These are phyloP conservation scores for Coemansia sp. DNA, from an alignment of 192 early-diverging fungal species.

Conservation along the genomic window DNA sequence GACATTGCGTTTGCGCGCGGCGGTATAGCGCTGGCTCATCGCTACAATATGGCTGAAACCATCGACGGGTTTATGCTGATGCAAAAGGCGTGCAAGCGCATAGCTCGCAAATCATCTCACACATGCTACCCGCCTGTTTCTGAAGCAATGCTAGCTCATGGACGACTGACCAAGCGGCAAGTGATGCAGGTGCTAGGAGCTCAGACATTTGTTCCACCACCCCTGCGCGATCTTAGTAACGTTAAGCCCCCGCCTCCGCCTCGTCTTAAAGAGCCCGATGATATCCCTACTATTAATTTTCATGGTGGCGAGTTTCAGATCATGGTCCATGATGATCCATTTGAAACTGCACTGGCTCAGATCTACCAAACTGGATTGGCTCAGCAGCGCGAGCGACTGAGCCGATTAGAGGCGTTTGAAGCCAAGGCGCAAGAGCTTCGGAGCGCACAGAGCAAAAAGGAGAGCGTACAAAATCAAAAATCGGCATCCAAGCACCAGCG, in stretches of 20 bases:
- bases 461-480: background rate
- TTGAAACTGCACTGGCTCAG: slow-evolving; percentile 52
- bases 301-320: slow-evolving; percentile 41
- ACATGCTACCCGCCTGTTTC: slow-evolving; percentile 36
- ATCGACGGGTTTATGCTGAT: slow-evolving; percentile 50
- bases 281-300: slow-evolving; percentile 47
- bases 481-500: no score
- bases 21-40: slow-evolving; percentile 39
- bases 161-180: slow-evolving; percentile 22
- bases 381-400: slow-evolving; percentile 54
- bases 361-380: slow-evolving; percentile 51
- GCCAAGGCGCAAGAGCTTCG: slow-evolving; percentile 43
- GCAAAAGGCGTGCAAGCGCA: slow-evolving; percentile 53
- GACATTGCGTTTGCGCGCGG: slow-evolving; percentile 48
- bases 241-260: slow-evolving; percentile 26
- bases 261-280: slow-evolving; percentile 32
- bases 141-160: slow-evolving; percentile 13
- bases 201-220: slow-evolving; percentile 36
- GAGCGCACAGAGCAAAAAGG: background rate
- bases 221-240: slow-evolving; percentile 31
- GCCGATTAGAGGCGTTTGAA: slow-evolving; percentile 47
- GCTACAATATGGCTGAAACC: slow-evolving; percentile 53
- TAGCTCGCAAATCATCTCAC: slow-evolving; percentile 38
- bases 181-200: slow-evolving; percentile 30
- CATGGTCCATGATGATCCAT: slow-evolving; percentile 55